Evolutionary conservation across 1,284 basidiomycete species (phyloP).

Genomic region (Tylopilus microsporus): DNA sequence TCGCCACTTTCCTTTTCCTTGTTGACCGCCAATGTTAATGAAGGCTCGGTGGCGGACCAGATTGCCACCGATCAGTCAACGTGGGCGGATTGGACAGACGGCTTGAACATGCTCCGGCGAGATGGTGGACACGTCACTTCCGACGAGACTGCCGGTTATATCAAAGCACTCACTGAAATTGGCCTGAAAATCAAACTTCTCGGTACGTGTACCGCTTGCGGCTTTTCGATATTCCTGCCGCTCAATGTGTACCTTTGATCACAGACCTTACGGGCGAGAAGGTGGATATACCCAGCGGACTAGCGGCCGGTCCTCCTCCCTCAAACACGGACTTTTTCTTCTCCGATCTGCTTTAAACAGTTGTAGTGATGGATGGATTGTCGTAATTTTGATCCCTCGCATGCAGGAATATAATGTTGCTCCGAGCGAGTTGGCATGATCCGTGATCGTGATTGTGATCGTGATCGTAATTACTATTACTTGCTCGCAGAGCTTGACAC

Average conservation of each 20-base stretch:
- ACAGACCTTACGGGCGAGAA: conserved; percentile 85
- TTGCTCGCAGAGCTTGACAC: conserved; percentile 21
- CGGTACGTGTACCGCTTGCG: conserved; percentile 45
- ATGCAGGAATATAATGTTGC: neutral
- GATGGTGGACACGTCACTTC: conserved; percentile 79
- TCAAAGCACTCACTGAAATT: conserved; percentile 85
- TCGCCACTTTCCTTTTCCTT: conserved; percentile 81
- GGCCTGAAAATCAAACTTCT: conserved; percentile 91
- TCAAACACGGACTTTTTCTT: conserved; percentile 84
- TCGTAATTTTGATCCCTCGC: conserved; percentile 11
- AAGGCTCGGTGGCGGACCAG: conserved; percentile 78
- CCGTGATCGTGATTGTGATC: neutral
- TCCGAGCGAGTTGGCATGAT: neutral
- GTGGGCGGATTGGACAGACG: conserved; percentile 96
- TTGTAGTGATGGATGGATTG: conserved; percentile 1
- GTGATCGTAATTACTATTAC: conserved; percentile 22
- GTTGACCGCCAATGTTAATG: conserved; percentile 52
- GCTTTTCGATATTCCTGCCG: neutral
- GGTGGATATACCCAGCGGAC: conserved; percentile 82
- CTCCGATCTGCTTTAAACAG: conserved; percentile 49
- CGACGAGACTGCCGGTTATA: conserved; percentile 80
- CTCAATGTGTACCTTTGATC: conserved; percentile 3
- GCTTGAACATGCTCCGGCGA: conserved; percentile 79
- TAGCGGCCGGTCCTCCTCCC: conserved; percentile 69
- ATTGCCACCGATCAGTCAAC: conserved; percentile 81